phyloP scores from a whole-genome alignment of 73 alveolate species.

The Paraurostyla sp. region DNA sequence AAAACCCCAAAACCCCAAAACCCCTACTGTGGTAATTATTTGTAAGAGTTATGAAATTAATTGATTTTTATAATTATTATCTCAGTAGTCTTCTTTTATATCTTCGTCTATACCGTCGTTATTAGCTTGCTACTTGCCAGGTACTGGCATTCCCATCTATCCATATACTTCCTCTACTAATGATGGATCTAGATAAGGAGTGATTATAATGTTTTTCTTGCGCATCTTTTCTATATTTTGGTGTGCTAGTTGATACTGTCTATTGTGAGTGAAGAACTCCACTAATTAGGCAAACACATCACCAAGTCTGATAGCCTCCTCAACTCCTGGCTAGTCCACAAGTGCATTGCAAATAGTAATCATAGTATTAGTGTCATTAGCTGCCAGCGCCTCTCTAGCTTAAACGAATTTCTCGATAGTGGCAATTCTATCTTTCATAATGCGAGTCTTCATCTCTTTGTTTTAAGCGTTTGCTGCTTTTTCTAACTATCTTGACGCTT shows the following conservation, averaged over 20 bases:
- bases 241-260: slow-evolving; percentile 80
- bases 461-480: slow-evolving; percentile 82
- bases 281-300: slow-evolving; percentile 91
- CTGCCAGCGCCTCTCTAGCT: slow-evolving; percentile 83
- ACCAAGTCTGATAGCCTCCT: slow-evolving; percentile 91
- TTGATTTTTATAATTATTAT: not conserved
- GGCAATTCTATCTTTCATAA: slow-evolving; percentile 84
- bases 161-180: slow-evolving; percentile 66
- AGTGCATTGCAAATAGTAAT: slow-evolving; percentile 85
- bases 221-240: slow-evolving; percentile 81
- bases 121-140: slow-evolving; percentile 25
- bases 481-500: slow-evolving; percentile 93
- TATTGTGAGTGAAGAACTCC: slow-evolving; percentile 74
- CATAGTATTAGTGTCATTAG: slow-evolving; percentile 88
- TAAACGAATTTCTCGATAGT: slow-evolving; percentile 86
- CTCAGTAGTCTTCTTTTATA: slow-evolving; percentile 52
- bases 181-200: slow-evolving; percentile 90
- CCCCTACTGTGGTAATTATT: not conserved
- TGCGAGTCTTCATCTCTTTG: slow-evolving; percentile 82
- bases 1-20: no score
- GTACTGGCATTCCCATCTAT: slow-evolving; percentile 56
- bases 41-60: slow-evolving; percentile 19
- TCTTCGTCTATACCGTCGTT: slow-evolving; percentile 61
- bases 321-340: slow-evolving; percentile 86
- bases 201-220: slow-evolving; percentile 77